A percentile compares a stretch with the other conserved stretches of the same genome.
phyloP scores from a whole-genome alignment of 169 alveolate genomes.

The Plasmodium falciparum region DNA sequence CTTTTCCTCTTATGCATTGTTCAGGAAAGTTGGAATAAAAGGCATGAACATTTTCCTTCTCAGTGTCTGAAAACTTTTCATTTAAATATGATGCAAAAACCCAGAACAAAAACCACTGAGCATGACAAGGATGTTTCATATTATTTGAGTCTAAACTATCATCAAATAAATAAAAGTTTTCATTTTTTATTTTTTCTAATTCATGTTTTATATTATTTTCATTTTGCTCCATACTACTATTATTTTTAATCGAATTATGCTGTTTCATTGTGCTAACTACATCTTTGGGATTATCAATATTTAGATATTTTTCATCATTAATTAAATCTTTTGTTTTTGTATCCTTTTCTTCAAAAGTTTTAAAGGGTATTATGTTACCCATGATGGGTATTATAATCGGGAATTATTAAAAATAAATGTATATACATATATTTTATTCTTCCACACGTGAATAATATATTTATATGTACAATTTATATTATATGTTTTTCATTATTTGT shows the following conservation, averaged over 20 bases:
- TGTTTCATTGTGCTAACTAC: neutral
- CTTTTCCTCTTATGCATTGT: conserved; percentile 74
- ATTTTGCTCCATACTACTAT: neutral
- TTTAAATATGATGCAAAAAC: conserved; percentile 70
- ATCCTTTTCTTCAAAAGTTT: conserved; percentile 25
- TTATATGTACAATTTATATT: no score
- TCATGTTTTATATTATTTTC: conserved; percentile 29
- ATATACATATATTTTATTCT: no score
- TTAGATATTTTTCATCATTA: neutral
- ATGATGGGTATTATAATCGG: neutral
- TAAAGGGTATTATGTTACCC: conserved; percentile 48
- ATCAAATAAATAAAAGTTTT: conserved; percentile 74
- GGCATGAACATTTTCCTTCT: conserved; percentile 51
- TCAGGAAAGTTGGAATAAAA: conserved; percentile 76
- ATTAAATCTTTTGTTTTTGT: conserved; percentile 24
- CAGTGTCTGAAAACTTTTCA: conserved; percentile 68
- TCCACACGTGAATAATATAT: no score
- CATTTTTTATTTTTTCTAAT: conserved; percentile 71
- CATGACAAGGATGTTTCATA: conserved; percentile 75
- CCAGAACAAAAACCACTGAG: conserved; percentile 77
- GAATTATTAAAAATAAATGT: no score
- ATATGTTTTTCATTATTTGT: no score
- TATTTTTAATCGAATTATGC: conserved; percentile 8
- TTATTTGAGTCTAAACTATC: conserved; percentile 74
- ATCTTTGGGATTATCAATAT: conserved; percentile 22